Percentiles rank a stretch among this genome's conserved stretches.
phyloP scores from a whole-genome alignment of 495 filamentous ascomycete species.

The Penicillium crystallinum region DNA sequence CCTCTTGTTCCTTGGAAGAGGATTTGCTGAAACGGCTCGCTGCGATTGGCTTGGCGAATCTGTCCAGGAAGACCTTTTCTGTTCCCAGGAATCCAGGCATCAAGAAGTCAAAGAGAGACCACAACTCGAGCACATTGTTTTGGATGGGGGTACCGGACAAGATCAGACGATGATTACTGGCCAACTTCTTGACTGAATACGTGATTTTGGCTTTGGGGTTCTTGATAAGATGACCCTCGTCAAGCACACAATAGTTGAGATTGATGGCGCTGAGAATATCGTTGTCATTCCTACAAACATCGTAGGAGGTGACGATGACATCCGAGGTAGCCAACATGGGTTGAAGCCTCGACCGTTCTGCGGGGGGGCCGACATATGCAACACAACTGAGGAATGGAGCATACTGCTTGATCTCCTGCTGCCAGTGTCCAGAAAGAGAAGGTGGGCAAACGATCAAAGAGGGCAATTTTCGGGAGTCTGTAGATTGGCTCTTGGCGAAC shows the following conservation, averaged over 20 bases:
- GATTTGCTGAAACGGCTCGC: constrained; percentile 92
- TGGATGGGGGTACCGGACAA: constrained; percentile 97
- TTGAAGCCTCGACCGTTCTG: constrained; percentile 66
- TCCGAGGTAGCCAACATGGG: constrained; percentile 68
- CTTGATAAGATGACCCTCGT: constrained; percentile 98
- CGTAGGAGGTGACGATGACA: constrained; percentile 94
- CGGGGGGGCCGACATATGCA: constrained; percentile 83
- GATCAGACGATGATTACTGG: constrained; percentile 90
- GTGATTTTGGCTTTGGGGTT: constrained; percentile 94
- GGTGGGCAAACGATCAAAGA: constrained; percentile 95
- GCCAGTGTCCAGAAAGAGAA: constrained; percentile 97
- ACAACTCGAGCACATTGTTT: constrained; percentile 96
- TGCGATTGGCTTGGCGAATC: constrained; percentile 96
- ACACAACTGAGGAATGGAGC: constrained; percentile 88
- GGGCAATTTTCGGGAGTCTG: constrained; percentile 73
- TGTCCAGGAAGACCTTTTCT: constrained; percentile 95
- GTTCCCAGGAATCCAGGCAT: constrained; percentile 99
- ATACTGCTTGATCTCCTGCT: constrained; percentile 91
- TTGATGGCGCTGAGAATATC: constrained; percentile 75
- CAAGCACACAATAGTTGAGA: constrained; percentile 97
- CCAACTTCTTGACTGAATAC: constrained; percentile 78
- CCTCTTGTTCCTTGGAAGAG: constrained; percentile 97
- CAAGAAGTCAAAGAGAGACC: constrained; percentile 97
- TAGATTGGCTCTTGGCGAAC: constrained; percentile 68
- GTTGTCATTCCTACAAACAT: constrained; percentile 91